Conservation (phyloP, 495 filamentous ascomycete genomes). For the Podospora didyma region DNA sequence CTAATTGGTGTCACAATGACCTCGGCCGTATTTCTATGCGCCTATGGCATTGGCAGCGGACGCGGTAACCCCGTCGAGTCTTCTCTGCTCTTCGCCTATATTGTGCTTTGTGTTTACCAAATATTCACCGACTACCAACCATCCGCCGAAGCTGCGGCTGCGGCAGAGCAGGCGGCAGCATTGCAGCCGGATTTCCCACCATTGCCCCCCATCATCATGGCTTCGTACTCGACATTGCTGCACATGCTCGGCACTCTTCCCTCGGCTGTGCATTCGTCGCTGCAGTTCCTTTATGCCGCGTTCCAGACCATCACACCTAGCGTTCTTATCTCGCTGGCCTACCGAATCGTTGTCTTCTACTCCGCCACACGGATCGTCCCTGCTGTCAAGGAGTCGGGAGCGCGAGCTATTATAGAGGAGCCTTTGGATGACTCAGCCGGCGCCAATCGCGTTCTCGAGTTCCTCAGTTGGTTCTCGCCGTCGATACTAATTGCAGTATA, state of each 20-base stretch:
- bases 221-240: conserved; percentile 88
- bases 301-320: conserved; percentile 91
- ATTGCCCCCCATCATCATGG: conserved; percentile 95
- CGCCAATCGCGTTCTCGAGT: conserved; percentile 69
- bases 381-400: conserved; percentile 80
- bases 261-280: conserved; percentile 73
- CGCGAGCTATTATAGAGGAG: conserved; percentile 75
- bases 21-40: conserved; percentile 84
- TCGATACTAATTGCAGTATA: conserved; percentile 92
- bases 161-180: conserved; percentile 41
- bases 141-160: conserved; percentile 55
- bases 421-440: conserved; percentile 82
- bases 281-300: conserved; percentile 83
- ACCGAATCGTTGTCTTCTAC: conserved; percentile 91
- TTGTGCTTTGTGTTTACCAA: conserved; percentile 96
- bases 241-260: conserved; percentile 81
- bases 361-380: conserved; percentile 95
- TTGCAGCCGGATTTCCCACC: conserved; percentile 82
- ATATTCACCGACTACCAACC: conserved; percentile 98
- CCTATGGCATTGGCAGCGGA: conserved; percentile 91
- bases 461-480: conserved; percentile 88
- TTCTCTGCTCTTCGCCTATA: conserved; percentile 92
- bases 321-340: conserved; percentile 88
- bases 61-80: conserved; percentile 95
- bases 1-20: conserved; percentile 90